Base-by-base conservation (phyloP, 306 rosid species). In the Gynostemma pentaphyllum region DNA sequence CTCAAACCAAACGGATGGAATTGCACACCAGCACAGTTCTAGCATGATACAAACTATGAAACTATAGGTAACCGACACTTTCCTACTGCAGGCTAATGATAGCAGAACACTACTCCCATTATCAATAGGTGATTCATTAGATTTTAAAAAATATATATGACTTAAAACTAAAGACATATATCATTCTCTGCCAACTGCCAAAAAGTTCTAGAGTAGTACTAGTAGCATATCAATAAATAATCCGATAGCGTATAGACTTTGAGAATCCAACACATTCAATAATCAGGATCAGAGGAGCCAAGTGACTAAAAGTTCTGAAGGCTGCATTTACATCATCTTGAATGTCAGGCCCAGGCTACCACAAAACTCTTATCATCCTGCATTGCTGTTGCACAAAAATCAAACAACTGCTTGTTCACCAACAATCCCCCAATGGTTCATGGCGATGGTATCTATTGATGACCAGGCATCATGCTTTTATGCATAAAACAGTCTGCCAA, bases 191-290 rank as follows among this genome's bases (percentile, higher is more conserved):
- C 36, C 49, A 61, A 40, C 21, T 61, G 48, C 66, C 48, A 61
- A 40, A 34, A 41, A 23, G 36, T 61, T 61, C 37, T 14, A 61
- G 4, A 36, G 66, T 61, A 7, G 50, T 61, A 36, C 49, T 61
- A 7, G 50, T 61, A 8, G 15, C 65, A 61, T 41, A 61, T 39
- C 50, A 61, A 39, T 46, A 60, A 39, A 22, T 23, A 61, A 61
- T 11, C 37, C 8, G 15, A 23, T 42, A 14, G 15, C n/a, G 14
- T 7, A 9, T 15, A 61, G 66, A 22, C 50, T 14, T 61, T 29
- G 48, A 23, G 7, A 23, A 26, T 7, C 36, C 66, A 14, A 14
- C 66, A 40, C 8, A 23, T 61, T 61, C 40, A 13, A 49, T 1
- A 46, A 41, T 22, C 4, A 24, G 23, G 49, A 39, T 15, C 15